Conservation (phyloP, 495 filamentous ascomycete species). For the Cenococcum geophilum region DNA sequence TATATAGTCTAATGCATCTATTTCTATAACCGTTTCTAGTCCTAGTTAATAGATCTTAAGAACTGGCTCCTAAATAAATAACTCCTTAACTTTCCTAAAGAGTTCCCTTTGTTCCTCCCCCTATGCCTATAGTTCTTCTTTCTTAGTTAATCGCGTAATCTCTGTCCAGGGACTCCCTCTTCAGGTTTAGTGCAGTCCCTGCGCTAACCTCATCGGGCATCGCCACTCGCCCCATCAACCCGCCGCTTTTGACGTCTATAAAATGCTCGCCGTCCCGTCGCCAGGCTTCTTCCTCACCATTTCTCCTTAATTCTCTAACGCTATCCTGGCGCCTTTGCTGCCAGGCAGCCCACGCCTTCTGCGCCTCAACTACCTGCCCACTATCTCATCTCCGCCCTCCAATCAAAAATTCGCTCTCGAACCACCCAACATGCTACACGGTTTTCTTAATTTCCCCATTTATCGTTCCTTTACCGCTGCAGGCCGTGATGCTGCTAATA, state of each 20-base stretch:
- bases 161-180: conserved; percentile 8
- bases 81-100: too few relatives aligned
- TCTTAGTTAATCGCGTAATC: too few relatives aligned
- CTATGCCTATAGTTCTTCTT: too few relatives aligned
- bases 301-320: conserved; percentile 22
- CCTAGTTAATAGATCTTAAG: too few relatives aligned
- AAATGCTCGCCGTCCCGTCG: conserved; percentile 17
- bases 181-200: conserved; percentile 5
- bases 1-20: too few relatives aligned
- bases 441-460: neutral
- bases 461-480: neutral
- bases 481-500: neutral
- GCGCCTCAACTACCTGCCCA: neutral
- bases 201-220: conserved; percentile 10
- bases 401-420: neutral
- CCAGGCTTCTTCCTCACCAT: conserved; percentile 15
- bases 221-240: conserved; percentile 11
- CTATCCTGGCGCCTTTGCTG: conserved; percentile 3
- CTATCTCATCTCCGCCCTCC: neutral
- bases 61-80: too few relatives aligned
- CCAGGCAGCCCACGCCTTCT: neutral
- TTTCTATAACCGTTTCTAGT: too few relatives aligned
- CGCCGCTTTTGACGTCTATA: conserved; percentile 21
- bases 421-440: neutral
- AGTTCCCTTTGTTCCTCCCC: too few relatives aligned